These are phyloP conservation scores for Aspergillus heteromorphus DNA, from an alignment of 495 filamentous ascomycete genomes.

Conservation along the genomic window DNA sequence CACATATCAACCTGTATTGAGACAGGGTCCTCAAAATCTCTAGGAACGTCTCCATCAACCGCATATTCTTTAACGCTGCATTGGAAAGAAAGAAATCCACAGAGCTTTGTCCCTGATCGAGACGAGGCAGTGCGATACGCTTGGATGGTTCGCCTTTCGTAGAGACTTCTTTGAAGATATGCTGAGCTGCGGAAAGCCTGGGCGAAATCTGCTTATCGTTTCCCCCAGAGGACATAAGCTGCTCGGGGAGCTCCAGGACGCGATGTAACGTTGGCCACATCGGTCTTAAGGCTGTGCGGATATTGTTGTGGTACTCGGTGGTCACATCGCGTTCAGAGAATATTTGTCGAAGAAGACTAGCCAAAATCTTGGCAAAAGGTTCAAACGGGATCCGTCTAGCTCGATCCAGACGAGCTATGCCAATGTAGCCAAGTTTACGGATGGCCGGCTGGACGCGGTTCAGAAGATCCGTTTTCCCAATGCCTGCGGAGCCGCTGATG, in stretches of 20 bases:
- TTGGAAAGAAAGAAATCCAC: slow-evolving; percentile 68
- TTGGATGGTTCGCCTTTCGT: slow-evolving; percentile 32
- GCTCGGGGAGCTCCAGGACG: slow-evolving; percentile 75
- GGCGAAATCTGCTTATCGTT: slow-evolving; percentile 36
- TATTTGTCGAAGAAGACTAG: slow-evolving; percentile 81
- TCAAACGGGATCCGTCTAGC: slow-evolving; percentile 76
- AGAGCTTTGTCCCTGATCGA: slow-evolving; percentile 47
- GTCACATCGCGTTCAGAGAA: slow-evolving; percentile 85
- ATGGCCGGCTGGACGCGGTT: slow-evolving; percentile 71
- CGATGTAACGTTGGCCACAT: slow-evolving; percentile 74
- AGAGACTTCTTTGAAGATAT: slow-evolving; percentile 23
- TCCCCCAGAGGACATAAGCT: slow-evolving; percentile 48
- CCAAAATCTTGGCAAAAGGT: slow-evolving; percentile 71
- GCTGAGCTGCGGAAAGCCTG: slow-evolving; percentile 23
- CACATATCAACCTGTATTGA: slow-evolving; percentile 71
- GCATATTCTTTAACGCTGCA: slow-evolving; percentile 65
- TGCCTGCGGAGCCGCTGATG: slow-evolving; percentile 68
- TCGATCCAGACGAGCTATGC: slow-evolving; percentile 80
- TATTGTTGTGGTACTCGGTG: slow-evolving; percentile 70
- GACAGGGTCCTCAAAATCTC: slow-evolving; percentile 78
- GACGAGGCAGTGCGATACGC: slow-evolving; percentile 26
- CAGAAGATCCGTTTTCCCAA: slow-evolving; percentile 79
- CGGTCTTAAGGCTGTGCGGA: slow-evolving; percentile 67
- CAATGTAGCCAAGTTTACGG: slow-evolving; percentile 71
- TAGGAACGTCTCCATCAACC: slow-evolving; percentile 76